Percentiles rank a stretch among this genome's conserved stretches.
phyloP scores from a whole-genome alignment of 1,139 yeast species.

The Yamadazyma jaroonii region DNA sequence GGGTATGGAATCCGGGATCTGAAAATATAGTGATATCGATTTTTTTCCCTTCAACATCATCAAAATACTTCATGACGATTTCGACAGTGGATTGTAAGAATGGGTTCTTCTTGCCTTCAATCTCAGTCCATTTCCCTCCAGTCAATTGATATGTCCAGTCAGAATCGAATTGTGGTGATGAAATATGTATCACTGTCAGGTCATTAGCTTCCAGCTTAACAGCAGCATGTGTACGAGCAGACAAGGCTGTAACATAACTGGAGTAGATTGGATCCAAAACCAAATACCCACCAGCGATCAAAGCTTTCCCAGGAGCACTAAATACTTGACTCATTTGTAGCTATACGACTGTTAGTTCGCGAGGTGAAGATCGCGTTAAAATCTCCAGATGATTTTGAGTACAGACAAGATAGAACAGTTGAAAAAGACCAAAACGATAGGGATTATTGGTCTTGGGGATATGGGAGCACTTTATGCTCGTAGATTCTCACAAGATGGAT shows the following conservation, averaged over 20 bases:
- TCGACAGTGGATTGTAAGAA: slow-evolving; percentile 65
- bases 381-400: slow-evolving; percentile 3
- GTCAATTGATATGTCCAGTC: slow-evolving; percentile 57
- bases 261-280: slow-evolving; percentile 75
- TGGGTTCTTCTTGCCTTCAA: slow-evolving; percentile 53
- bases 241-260: slow-evolving; percentile 83
- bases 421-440: slow-evolving; percentile 51
- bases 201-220: slow-evolving; percentile 23
- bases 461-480: slow-evolving; percentile 91
- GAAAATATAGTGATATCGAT: slow-evolving; percentile 67
- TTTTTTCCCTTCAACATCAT: slow-evolving; percentile 11
- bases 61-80: slow-evolving; percentile 52
- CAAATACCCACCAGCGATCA: slow-evolving; percentile 90
- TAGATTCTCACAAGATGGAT: slow-evolving; percentile 76
- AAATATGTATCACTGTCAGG: slow-evolving; percentile 33
- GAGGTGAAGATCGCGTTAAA: not conserved
- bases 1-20: slow-evolving; percentile 89
- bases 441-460: slow-evolving; percentile 94
- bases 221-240: slow-evolving; percentile 86
- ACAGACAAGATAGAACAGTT: slow-evolving; percentile 14
- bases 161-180: slow-evolving; percentile 85
- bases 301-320: slow-evolving; percentile 95
- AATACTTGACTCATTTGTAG: slow-evolving; percentile 30
- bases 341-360: too few relatives aligned
- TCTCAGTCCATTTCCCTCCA: slow-evolving; percentile 18